Base-by-base conservation (phyloP, 306 rosid genomes). In the Quercus engelmannii region DNA sequence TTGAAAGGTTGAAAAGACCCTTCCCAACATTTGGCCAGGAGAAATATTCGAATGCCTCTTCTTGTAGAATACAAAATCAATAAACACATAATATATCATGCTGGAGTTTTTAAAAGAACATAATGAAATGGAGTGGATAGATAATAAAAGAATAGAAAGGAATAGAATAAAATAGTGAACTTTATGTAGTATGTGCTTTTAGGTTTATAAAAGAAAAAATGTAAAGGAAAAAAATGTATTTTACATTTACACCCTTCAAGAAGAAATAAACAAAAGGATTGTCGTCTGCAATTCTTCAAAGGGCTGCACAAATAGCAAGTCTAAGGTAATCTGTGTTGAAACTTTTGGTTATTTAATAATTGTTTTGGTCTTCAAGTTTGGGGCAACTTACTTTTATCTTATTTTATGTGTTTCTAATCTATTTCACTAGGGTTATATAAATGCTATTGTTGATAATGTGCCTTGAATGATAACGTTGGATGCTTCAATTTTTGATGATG, bases 381-480 rank as follows among this genome's bases (percentile, higher is more conserved):
- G 4, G 31, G 52, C 62, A 73, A 68, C 75, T 54, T 51, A 69
- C 67, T 18, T 69, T 41, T 77, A 18, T 67, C 67, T 83, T 63
- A 25, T 62, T 35, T 59, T 41, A 58, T 74, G 76, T 70, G 64
- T 83, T n/a, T 75, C 41, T 68, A 63, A 38, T 71, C 23, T 76
- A 19, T 81, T 35, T 64, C 69, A 71, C 77, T 87, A 95, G 99
- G 98, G 98, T 59, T 87, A 95, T 79, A 92, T 86, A 87, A 86
- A 90, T 82, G 99, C 98, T 78, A 91, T 86, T 41, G 93, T 87
- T 71, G 98, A 91, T 75, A 85, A 84, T 84, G 99, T 96, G 46
- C 99, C 99, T 59, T 95, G 99, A 98, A 20, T 92, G 63, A 91
- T 95, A 80, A 92, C 96, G 2, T 86, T 95, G 80, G 97, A 95